Percentiles rank a stretch among this genome's conserved stretches.
Evolutionary conservation across 805 yeast species (phyloP).

Genomic region (Starmerella ratchasimensis): DNA sequence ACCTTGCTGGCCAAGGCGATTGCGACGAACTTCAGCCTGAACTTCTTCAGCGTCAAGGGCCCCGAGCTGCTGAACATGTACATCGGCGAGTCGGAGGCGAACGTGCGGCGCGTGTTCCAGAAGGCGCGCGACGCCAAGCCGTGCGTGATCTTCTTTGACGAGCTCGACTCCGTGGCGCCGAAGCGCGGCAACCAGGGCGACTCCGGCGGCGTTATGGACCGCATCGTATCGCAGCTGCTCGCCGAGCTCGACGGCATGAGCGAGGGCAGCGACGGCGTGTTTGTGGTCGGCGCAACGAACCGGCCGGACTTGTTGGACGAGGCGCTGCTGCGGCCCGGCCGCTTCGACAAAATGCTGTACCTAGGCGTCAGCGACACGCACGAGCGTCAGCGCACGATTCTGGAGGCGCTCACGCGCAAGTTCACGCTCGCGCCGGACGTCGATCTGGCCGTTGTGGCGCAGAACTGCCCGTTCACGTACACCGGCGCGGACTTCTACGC

Average conservation of each 20-base stretch:
- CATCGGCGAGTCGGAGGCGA: constrained; percentile 96
- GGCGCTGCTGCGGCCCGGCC: constrained; percentile 82
- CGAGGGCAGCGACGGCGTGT: constrained; percentile 76
- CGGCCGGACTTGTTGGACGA: constrained; percentile 92
- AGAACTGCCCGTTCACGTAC: constrained; percentile 69
- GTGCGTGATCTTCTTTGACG: constrained; percentile 94
- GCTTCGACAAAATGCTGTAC: constrained; percentile 91
- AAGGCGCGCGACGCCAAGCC: constrained; percentile 93
- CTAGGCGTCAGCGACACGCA: constrained; percentile 86
- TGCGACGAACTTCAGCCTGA: constrained; percentile 86
- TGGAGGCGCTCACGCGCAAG: constrained; percentile 80
- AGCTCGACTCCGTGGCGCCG: constrained; percentile 95
- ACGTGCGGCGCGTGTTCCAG: constrained; percentile 87
- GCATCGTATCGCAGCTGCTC: constrained; percentile 86
- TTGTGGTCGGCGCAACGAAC: constrained; percentile 97
- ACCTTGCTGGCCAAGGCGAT: constrained; percentile 92
- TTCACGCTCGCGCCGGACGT: constrained; percentile 44
- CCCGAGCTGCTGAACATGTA: constrained; percentile 96
- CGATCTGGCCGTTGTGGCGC: constrained; percentile 45
- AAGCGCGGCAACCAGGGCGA: constrained; percentile 98
- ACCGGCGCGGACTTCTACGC: constrained; percentile 99
- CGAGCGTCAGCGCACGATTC: constrained; percentile 71
- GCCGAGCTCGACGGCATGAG: constrained; percentile 94
- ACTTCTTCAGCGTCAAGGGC: constrained; percentile 93
- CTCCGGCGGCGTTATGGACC: constrained; percentile 98